Base-by-base conservation (phyloP, 2,329 filamentous ascomycete genomes). In the Periconia sp. region DNA sequence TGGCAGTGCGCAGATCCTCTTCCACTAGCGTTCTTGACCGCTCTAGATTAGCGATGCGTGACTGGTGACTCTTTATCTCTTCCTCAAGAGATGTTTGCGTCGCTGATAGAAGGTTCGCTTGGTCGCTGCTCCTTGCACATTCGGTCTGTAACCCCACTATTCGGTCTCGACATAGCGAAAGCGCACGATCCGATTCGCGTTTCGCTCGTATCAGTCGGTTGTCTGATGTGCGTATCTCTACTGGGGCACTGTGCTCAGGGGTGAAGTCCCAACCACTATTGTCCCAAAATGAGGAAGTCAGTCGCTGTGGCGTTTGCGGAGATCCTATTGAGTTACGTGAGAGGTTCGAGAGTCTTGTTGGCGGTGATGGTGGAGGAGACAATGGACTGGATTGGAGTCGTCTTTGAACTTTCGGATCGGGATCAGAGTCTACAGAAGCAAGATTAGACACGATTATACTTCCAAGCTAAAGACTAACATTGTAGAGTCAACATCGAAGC, bases 401-500 rank as follows among this genome's bases (percentile, higher is more conserved):
- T 24, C 56, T 58, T 33, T 53, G 50, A 7, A 54, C 25, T 30
- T 60, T 32, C 5, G 52, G 25, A 9, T 63, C 53, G 1, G 63
- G 52, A 16, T 46, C 55, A n/a, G 62, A 54, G 22, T 67, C 65
- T 67, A 36, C 9, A 37, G 5, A n/a, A 1, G 16, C 18, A 11
- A 3, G 11, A 35, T 59, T 43, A 57, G 48, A 18, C 37, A 21
- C 1, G 16, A 13, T 21, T 29, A 16, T 16, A 21, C 4, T 6
- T 9, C 2, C 8, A 24, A 11, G 9, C 0, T 21, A 23, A 24
- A 16, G 11, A 57, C 62, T 51, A 48, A 65, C 66, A 69, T 49
- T 70, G 64, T 17, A 69, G 44, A n/a, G 68, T 69, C 47, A 70
- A 44, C 61, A 61, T 63, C 1, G 65, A 64, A 41, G 63, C 63